phyloP scores from a whole-genome alignment of 305 asterid genomes.

The Fraxinus platypoda region DNA sequence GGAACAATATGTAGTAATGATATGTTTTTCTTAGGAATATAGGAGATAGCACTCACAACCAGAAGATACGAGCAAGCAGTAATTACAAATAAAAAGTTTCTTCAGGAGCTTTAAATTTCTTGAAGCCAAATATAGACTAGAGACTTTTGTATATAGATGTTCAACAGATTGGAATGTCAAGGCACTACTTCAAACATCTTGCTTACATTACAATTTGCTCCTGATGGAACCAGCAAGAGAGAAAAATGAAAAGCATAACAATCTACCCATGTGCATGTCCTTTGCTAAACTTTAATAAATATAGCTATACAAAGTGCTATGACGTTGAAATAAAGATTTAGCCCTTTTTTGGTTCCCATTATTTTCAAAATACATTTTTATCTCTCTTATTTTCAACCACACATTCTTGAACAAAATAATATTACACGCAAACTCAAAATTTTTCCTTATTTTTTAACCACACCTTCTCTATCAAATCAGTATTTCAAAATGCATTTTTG shows the following conservation, averaged over 20 bases:
- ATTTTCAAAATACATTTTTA: too few relatives aligned
- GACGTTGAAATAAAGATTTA: not conserved
- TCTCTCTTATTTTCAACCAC: not conserved
- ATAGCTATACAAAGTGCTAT: not conserved
- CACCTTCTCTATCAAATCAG: not conserved
- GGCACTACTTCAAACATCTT: not conserved
- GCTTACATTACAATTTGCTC: not conserved
- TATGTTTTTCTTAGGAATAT: not conserved
- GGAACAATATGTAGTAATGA: not conserved
- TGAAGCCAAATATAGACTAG: not conserved
- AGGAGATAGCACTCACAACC: not conserved
- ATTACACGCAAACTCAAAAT: not conserved
- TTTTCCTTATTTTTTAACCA: not conserved
- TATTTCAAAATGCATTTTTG: not conserved
- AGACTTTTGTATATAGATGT: not conserved
- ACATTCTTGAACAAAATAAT: not conserved
- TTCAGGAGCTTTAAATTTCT: not conserved
- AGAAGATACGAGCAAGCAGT: not conserved
- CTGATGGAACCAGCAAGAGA: not conserved
- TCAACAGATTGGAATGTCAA: not conserved
- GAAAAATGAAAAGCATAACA: not conserved
- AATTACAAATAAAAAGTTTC: not conserved
- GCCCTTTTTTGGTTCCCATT: not conserved
- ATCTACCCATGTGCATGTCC: not conserved
- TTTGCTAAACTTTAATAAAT: not conserved